Evolutionary conservation across 2,329 filamentous ascomycete species (phyloP).

Genomic region (Bisporella sp.): DNA sequence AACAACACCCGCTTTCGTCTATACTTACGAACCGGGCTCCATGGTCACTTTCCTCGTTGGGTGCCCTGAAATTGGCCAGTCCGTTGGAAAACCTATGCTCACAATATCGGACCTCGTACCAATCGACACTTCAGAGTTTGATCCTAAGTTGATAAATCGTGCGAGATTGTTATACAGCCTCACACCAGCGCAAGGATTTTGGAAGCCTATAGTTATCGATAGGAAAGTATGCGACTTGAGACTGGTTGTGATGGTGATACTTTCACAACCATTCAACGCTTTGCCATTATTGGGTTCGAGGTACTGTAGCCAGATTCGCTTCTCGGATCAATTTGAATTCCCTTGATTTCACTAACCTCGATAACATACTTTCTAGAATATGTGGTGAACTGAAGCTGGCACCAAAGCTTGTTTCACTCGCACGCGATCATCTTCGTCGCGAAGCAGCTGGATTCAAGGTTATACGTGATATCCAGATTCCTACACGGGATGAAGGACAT

Average conservation of each 20-base stretch:
- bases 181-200: not conserved
- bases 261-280: not conserved
- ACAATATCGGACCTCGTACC: conserved; percentile 1
- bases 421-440: conserved; percentile 2
- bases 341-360: not conserved
- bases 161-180: conserved; percentile 1
- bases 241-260: not conserved
- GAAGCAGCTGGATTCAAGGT: conserved; percentile 6
- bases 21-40: too few relatives aligned
- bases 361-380: not conserved
- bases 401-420: not conserved
- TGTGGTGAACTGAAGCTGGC: conserved; percentile 1
- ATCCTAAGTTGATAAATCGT: conserved; percentile 1
- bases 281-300: not conserved
- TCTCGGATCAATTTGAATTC: conserved; percentile 1
- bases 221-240: not conserved
- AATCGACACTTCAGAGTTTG: not conserved
- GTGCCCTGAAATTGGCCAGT: too few relatives aligned
- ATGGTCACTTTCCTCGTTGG: too few relatives aligned
- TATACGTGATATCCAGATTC: conserved; percentile 4
- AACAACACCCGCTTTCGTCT: too few relatives aligned
- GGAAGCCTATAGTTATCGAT: conserved; percentile 1
- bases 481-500: not conserved
- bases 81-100: conserved; percentile 1
- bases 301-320: not conserved